These are phyloP conservation scores for Serendipita vermifera DNA, from an alignment of 768 basidiomycete species.

Conservation along the genomic window DNA sequence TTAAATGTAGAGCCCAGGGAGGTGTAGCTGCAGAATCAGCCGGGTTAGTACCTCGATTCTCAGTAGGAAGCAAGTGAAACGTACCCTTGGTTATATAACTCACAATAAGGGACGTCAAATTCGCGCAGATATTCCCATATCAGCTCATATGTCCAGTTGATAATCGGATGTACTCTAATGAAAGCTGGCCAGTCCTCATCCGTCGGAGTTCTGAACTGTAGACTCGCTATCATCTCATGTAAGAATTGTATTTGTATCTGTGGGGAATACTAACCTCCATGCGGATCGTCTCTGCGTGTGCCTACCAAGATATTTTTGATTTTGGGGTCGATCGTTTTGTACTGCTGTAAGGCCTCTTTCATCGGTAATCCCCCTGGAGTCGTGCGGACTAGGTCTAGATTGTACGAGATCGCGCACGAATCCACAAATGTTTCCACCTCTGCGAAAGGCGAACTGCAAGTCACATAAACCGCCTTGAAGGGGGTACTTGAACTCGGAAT, in stretches of 20 bases:
- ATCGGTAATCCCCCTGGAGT: slow-evolving; percentile 57
- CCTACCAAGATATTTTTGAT: slow-evolving; percentile 80
- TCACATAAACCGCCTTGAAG: slow-evolving; percentile 59
- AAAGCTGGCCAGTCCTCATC: slow-evolving; percentile 84
- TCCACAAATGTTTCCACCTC: slow-evolving; percentile 75
- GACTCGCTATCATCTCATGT: slow-evolving; percentile 37
- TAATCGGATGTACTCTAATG: slow-evolving; percentile 87
- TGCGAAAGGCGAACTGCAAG: slow-evolving; percentile 77
- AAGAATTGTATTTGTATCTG: not conserved
- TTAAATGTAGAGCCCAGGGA: slow-evolving; percentile 93
- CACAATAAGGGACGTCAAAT: slow-evolving; percentile 73
- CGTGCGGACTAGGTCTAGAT: slow-evolving; percentile 61
- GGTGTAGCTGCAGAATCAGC: slow-evolving; percentile 55
- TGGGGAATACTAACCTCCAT: slow-evolving; percentile 61
- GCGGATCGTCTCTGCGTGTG: slow-evolving; percentile 79
- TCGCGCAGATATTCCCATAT: slow-evolving; percentile 78
- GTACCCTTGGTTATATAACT: slow-evolving; percentile 82
- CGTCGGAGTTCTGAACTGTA: slow-evolving; percentile 63
- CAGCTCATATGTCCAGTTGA: slow-evolving; percentile 85
- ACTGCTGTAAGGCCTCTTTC: slow-evolving; percentile 60
- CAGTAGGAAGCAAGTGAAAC: slow-evolving; percentile 18
- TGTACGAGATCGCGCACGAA: slow-evolving; percentile 45
- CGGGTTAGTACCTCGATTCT: not conserved
- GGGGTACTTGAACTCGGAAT: too few species aligned
- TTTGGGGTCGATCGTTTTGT: slow-evolving; percentile 51